Base-by-base conservation (phyloP, 148 eudicot genomes). In the Cornus kousa region DNA sequence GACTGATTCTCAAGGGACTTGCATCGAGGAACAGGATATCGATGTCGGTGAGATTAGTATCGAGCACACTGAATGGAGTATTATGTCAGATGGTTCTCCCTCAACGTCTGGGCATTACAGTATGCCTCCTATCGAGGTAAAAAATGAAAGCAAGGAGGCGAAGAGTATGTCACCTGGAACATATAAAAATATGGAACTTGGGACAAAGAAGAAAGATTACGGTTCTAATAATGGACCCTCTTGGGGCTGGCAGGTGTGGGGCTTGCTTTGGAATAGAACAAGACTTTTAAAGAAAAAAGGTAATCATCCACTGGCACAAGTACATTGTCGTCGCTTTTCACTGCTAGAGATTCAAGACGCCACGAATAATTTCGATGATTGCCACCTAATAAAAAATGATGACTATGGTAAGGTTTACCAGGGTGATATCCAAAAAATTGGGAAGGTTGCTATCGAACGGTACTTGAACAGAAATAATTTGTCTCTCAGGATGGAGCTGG, bases 381-480 rank as follows among this genome's bases (percentile, higher is more conserved):
- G 37, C 37, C 1, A 0, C 20, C n/a, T 70, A 5, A 39, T 78
- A 16, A 20, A 20, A 9, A 8, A 39, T 7, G 62, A 46, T 9
- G 23, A 9, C 40, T 24, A 22, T 78, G 35, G 67, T 4, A 22
- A 23, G 16, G n/a, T 78, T 22, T 78, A 71, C 70, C 60, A 11
- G 60, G 81, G 81, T 31, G 31, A 23, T 65, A 40, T 72, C 12
- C 62, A 72, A 46, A 33, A 64, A n/a, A 24, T 23, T 2, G 5
- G 37, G 19, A 17, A 22, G 19, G 75, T 78, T 10, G 76, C 81
- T 2, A 60, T 78, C 14, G 60, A 71, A 40, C 50, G 75, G 75
- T 62, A 2, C 23, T 28, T 28, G 28, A 20, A 13, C 4, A 22
- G 67, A 22, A 12, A 60, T 20, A 31, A 59, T 28, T 28, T 28